Evolutionary conservation across 2,329 filamentous ascomycete genomes (phyloP).

Genomic region (Emydomyces testavorans): DNA sequence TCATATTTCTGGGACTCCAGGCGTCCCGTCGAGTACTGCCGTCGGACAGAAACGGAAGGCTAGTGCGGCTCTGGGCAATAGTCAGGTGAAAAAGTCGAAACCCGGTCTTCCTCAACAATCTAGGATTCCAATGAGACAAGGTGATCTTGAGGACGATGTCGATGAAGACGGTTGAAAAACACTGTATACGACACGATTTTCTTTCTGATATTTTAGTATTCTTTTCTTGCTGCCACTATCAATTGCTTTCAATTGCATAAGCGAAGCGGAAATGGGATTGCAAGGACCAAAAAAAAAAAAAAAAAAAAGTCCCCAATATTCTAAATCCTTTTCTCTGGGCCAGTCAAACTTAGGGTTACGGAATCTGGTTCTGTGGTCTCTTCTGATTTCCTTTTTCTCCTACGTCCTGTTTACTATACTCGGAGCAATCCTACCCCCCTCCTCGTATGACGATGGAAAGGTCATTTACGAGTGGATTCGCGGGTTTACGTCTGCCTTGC

Average conservation of each 20-base stretch:
- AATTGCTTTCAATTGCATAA: constrained; percentile 11
- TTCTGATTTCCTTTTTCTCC: constrained; percentile 10
- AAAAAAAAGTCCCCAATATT: not conserved
- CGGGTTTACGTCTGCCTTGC: not conserved
- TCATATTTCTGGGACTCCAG: not conserved
- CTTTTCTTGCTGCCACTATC: constrained; percentile 14
- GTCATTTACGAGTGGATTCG: not conserved
- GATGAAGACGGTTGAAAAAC: constrained; percentile 39
- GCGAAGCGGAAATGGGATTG: constrained; percentile 13
- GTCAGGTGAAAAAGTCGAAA: constrained; percentile 43
- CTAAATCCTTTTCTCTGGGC: constrained; percentile 4
- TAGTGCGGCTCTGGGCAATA: constrained; percentile 26
- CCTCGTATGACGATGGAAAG: not conserved
- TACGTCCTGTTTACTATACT: constrained; percentile 8
- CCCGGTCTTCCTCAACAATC: constrained; percentile 27
- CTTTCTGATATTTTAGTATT: constrained; percentile 15
- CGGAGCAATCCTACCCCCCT: constrained; percentile 8
- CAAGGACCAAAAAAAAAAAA: constrained; percentile 2
- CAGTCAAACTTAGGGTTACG: constrained; percentile 6
- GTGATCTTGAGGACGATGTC: constrained; percentile 32
- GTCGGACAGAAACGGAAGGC: constrained; percentile 43
- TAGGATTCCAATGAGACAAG: constrained; percentile 27
- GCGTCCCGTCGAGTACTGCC: constrained; percentile 22
- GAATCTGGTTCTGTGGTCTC: constrained; percentile 15
- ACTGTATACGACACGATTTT: constrained; percentile 7